phyloP scores from a whole-genome alignment of 2,329 filamentous ascomycete genomes.

The Claviceps quebecensis region DNA sequence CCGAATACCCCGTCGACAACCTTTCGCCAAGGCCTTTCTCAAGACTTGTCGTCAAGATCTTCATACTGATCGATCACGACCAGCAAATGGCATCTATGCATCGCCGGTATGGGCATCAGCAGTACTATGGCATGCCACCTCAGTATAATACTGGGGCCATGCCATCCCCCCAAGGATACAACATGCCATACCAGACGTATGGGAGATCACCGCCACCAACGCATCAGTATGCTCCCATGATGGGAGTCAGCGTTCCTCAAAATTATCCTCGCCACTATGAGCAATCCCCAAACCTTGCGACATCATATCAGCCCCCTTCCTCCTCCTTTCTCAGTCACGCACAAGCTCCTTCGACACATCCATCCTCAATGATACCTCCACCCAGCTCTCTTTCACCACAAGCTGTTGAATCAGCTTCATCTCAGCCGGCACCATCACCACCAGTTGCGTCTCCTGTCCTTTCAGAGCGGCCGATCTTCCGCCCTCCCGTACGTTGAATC shows the following conservation, averaged over 20 bases:
- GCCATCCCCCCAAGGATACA: conserved; percentile 26
- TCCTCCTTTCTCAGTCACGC: conserved; percentile 28
- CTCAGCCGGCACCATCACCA: conserved; percentile 4
- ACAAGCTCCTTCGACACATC: conserved; percentile 40
- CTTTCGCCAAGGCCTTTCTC: not conserved
- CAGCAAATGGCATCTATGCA: conserved; percentile 32
- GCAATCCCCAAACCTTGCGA: conserved; percentile 38
- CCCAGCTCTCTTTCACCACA: conserved; percentile 35
- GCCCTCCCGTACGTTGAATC: conserved; percentile 34
- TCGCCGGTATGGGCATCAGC: conserved; percentile 30
- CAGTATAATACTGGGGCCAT: conserved; percentile 42
- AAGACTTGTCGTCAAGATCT: not conserved
- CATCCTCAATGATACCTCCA: conserved; percentile 27
- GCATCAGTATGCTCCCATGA: conserved; percentile 40
- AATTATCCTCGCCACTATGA: conserved; percentile 35
- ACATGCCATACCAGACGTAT: conserved; percentile 34
- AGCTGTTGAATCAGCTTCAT: conserved; percentile 16
- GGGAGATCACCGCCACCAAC: conserved; percentile 36
- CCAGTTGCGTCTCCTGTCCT: conserved; percentile 5
- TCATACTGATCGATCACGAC: conserved; percentile 16
- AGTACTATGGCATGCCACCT: conserved; percentile 41
- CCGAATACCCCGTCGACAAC: not conserved
- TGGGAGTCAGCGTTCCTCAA: conserved; percentile 29
- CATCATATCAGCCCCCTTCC: conserved; percentile 42
- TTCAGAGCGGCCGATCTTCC: conserved; percentile 23